Evolutionary conservation across 1,284 basidiomycete genomes (phyloP).

Genomic region (Microbotryum violaceum): DNA sequence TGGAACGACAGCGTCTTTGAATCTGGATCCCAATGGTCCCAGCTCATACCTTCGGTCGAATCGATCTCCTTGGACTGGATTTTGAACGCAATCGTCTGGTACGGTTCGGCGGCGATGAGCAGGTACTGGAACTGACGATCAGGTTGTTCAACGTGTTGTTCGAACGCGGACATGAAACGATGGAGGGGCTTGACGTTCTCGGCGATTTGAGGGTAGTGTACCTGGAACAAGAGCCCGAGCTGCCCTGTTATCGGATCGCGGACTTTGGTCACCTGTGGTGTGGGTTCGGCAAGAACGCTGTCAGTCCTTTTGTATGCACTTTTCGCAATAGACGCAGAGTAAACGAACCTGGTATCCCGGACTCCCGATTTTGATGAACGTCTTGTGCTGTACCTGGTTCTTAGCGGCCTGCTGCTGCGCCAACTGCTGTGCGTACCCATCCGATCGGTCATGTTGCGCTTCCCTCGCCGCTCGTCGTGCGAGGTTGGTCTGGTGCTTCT

Average conservation of each 20-base stretch:
- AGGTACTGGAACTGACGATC: slow-evolving; percentile 96
- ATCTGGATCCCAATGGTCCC: slow-evolving; percentile 95
- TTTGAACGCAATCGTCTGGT: slow-evolving; percentile 97
- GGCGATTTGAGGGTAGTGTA: slow-evolving; percentile 84
- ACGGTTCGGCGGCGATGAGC: slow-evolving; percentile 95
- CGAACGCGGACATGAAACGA: slow-evolving; percentile 97
- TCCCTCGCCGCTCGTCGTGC: slow-evolving; percentile 91
- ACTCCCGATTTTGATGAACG: slow-evolving; percentile 94
- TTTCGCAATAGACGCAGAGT: slow-evolving; percentile 4
- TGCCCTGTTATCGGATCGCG: slow-evolving; percentile 47
- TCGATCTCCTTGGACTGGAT: slow-evolving; percentile 97
- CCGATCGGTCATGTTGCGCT: slow-evolving; percentile 61
- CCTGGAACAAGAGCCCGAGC: slow-evolving; percentile 87
- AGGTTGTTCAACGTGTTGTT: slow-evolving; percentile 89
- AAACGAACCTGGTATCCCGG: slow-evolving; percentile 74
- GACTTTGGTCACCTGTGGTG: slow-evolving; percentile 48
- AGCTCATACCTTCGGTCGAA: slow-evolving; percentile 81
- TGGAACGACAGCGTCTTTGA: slow-evolving; percentile 60
- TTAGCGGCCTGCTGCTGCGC: slow-evolving; percentile 57
- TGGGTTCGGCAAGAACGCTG: not conserved
- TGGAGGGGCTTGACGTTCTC: slow-evolving; percentile 72
- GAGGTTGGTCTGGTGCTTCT: slow-evolving; percentile 96
- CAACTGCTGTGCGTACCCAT: slow-evolving; percentile 54
- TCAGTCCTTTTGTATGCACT: not conserved
- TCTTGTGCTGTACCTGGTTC: slow-evolving; percentile 68